Percentiles rank a stretch among this genome's conserved stretches.
Conservation (phyloP, 306 rosid species). For the Rosa persica region DNA sequence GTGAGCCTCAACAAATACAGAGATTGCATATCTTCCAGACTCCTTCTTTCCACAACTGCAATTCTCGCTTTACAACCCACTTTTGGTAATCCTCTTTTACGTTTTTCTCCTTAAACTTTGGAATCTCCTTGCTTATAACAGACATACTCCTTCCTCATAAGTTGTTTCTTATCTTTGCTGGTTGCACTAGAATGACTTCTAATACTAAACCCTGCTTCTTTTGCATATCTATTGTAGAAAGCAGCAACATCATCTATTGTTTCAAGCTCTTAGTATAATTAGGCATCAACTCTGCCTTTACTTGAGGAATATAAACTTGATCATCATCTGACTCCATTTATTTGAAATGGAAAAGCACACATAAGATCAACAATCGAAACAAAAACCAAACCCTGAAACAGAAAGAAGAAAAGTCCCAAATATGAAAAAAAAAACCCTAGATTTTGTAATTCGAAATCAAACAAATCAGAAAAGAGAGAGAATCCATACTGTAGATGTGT, state of each 20-base stretch:
- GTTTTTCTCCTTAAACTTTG: background rate
- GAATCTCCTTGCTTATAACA: constrained; percentile 1
- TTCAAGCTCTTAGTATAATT: background rate
- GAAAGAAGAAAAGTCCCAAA: too few species aligned
- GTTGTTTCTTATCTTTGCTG: background rate
- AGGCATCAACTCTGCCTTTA: too few species aligned
- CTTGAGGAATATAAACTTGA: too few species aligned
- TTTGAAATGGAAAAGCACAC: too few species aligned
- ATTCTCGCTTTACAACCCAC: background rate
- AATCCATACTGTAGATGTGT: too few species aligned
- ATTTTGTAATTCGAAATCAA: too few species aligned
- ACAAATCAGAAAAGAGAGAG: too few species aligned
- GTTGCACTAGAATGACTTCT: background rate
- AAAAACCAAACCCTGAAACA: too few species aligned
- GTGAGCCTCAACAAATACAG: background rate
- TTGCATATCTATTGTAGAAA: constrained; percentile 1
- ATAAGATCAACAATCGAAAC: too few species aligned
- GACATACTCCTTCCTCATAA: background rate
- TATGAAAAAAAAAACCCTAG: too few species aligned
- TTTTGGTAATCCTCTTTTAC: background rate
- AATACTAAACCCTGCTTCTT: background rate
- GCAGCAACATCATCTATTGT: background rate
- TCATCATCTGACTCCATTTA: too few species aligned
- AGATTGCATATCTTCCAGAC: background rate
- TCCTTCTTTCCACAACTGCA: background rate